phyloP scores from a whole-genome alignment of 306 rosid species.

The Morella rubra region DNA sequence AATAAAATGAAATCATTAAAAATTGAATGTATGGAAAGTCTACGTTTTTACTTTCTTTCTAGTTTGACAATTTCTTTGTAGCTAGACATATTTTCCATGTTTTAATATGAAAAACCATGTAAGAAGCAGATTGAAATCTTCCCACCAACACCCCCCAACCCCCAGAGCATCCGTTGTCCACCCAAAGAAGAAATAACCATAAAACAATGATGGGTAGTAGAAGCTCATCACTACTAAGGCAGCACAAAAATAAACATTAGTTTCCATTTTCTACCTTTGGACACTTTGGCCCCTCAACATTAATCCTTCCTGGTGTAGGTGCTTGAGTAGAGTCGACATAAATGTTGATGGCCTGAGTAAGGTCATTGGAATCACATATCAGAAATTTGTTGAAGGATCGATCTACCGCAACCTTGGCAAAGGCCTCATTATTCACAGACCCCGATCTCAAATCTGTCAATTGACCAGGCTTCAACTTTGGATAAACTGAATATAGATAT shows the following conservation, averaged over 20 bases:
- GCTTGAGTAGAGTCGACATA: conserved; percentile 50
- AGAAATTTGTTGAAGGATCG: conserved; percentile 64
- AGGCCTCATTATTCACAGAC: conserved; percentile 78
- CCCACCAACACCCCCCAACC: too few relatives aligned
- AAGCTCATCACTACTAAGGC: background rate
- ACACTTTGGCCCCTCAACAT: conserved; percentile 58
- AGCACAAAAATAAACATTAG: background rate
- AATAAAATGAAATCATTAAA: conserved; percentile 21
- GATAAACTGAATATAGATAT: conserved; percentile 87
- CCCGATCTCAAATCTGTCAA: conserved; percentile 90
- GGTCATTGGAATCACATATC: conserved; percentile 55
- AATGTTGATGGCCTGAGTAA: conserved; percentile 52
- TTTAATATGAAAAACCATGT: too few relatives aligned
- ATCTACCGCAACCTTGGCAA: conserved; percentile 77
- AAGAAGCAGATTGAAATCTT: too few relatives aligned
- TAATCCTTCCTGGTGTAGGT: conserved; percentile 25
- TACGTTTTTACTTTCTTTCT: background rate
- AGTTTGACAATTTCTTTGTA: background rate
- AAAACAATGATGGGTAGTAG: background rate
- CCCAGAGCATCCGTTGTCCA: background rate
- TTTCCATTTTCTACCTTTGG: conserved; percentile 64
- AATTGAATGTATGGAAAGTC: background rate
- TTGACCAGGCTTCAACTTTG: conserved; percentile 85
- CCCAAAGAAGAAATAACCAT: background rate
- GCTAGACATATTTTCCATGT: background rate